Evolutionary conservation across 2,329 filamentous ascomycete genomes (phyloP), one percentile per base, ranked within the genome.

Genomic region (Claviceps sp.): DNA sequence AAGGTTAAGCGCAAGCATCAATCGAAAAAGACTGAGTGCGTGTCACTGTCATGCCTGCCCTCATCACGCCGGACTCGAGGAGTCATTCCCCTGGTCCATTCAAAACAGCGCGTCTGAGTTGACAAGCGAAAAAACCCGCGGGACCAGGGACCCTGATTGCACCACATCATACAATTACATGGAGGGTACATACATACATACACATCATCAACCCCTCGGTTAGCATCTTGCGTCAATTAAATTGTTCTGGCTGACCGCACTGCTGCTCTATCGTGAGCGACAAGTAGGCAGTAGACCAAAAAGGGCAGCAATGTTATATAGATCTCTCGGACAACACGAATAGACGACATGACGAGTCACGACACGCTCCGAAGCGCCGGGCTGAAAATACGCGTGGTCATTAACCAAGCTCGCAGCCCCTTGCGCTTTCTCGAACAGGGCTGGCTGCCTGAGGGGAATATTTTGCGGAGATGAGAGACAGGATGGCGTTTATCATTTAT

Each of bases 401-500:
- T 13, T 7, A 13, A 5, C 16, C 41, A 43, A 24, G 41, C 19
- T 10, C 6, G 3, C 11, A 24, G 19, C 19, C 19, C 42, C 19
- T 16, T 24, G 19, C 42, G 19, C 42, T 43, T 14, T 43, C 24
- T 43, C 13, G 5, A 43, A 24, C 11, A 14, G 16, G 5, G 19
- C 24, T 2, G 8, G 17, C 41, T 22, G 24, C 16, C 19, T 16
- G 19, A 43, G 34, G 47, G 38, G n/a, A 30, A 14, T 22, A 48
- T 30, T 34, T 34, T 45, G 51, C 51, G 51, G 47, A 52, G 51
- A 52, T 46, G 49, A 52, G 51, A 49, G 51, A 51, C 34, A 34
- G 16, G 34, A 52, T 41, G 45, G 17, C 19, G 34, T 24, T n/a
- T 30, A 3, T 11, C 30, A 34, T 34, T 11, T 1, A 34, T 34